Evolutionary conservation across 306 rosid species (phyloP).

Genomic region (Cyclanthera cordifolia): DNA sequence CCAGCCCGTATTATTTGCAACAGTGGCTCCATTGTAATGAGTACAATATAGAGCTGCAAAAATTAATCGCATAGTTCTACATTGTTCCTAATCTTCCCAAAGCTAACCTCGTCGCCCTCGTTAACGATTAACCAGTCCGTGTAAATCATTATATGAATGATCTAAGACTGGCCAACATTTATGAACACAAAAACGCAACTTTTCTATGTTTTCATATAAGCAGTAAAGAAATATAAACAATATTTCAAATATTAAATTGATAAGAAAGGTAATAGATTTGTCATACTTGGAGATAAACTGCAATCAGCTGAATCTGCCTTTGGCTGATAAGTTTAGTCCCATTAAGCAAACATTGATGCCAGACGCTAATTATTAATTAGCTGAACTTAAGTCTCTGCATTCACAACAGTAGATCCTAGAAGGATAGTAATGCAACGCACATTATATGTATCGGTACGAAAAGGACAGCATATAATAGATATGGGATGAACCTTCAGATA

Average conservation of each 20-base stretch:
- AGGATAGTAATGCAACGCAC: not conserved
- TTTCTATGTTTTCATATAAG: not conserved
- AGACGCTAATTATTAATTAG: not conserved
- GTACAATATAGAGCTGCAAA: too few relatives aligned
- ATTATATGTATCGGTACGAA: not conserved
- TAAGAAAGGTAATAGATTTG: not conserved
- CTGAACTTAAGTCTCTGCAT: not conserved
- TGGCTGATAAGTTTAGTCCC: not conserved
- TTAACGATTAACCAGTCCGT: too few relatives aligned
- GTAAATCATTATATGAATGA: not conserved
- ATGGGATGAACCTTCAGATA: not conserved
- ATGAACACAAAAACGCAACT: not conserved
- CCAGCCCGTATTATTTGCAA: too few relatives aligned
- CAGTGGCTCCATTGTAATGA: too few relatives aligned
- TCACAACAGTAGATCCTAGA: not conserved
- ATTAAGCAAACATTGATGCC: not conserved
- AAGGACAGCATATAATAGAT: not conserved
- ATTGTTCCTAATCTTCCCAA: not conserved
- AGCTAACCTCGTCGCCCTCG: not conserved
- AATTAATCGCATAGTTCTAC: not conserved
- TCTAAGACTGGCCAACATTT: not conserved
- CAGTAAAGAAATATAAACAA: not conserved
- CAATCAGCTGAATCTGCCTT: not conserved
- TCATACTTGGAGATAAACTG: not conserved
- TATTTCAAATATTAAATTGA: not conserved